A percentile compares a stretch with the other conserved stretches of the same genome.
Evolutionary conservation across 202 grass and related monocot species (phyloP).

Genomic region (Zoysia matrella): DNA sequence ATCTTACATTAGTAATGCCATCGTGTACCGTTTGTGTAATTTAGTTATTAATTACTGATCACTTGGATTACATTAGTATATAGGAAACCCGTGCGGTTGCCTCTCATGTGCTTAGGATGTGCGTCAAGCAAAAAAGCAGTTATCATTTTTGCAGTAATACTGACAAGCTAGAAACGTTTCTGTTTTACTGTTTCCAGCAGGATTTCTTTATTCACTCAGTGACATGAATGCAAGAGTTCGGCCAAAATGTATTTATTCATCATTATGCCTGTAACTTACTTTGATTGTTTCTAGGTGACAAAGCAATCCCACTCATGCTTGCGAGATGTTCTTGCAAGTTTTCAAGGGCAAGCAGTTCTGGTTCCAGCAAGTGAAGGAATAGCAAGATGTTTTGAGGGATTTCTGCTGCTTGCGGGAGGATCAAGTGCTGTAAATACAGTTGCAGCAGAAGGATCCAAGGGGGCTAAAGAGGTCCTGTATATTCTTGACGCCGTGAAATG

Average conservation of each 20-base stretch:
- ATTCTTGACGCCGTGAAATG: conserved; percentile 78
- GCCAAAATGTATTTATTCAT: background rate
- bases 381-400: conserved; percentile 64
- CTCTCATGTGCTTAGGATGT: background rate
- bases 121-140: background rate
- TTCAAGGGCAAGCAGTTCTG: conserved; percentile 64
- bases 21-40: too few species aligned
- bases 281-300: conserved; percentile 67
- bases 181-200: background rate
- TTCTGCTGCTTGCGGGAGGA: conserved; percentile 87
- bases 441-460: conserved; percentile 62
- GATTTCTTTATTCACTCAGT: background rate
- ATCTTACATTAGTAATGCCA: too few species aligned
- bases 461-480: conserved; percentile 77
- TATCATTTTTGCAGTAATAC: background rate
- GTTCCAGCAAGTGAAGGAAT: conserved; percentile 71
- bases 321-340: conserved; percentile 67
- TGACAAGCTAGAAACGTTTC: background rate
- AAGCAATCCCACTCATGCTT: conserved; percentile 71
- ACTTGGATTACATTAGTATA: background rate
- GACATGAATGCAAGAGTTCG: background rate
- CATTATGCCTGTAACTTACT: background rate
- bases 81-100: background rate
- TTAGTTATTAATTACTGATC: too few species aligned
- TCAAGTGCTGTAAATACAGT: conserved; percentile 53